Base-by-base conservation (phyloP, 768 basidiomycete genomes). In the Pulveroboletus sp. region DNA sequence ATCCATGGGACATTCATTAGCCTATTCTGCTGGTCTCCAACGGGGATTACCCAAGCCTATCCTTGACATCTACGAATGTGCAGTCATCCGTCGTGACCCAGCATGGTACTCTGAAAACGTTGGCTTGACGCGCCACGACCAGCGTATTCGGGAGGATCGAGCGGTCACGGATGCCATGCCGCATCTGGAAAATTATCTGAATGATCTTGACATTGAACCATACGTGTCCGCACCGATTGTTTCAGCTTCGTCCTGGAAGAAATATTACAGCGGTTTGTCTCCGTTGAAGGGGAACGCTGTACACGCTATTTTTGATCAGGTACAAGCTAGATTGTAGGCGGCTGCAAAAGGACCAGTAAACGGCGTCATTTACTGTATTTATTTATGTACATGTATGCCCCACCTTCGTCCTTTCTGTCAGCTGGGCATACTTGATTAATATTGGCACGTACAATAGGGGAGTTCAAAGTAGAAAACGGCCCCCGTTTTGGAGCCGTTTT, bases 1-100 rank as follows among this genome's bases (percentile, higher is more conserved):
- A 66, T 77, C 82, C n/a, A 77, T 85, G 35, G 83, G 84, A 4
- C 80, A 84, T 57, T 77, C 81, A 14, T 68, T 81, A 35, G 79
- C 82, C 3, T 82, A 83, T 58, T 76, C 80, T 6, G 77, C 77
- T 16, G 82, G 74, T 16, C 49, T 75, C 37, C 65, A 67, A 29
- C 67, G 69, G 12, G 70, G 69, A 4, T 58, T 83, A 24, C 75
- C 76, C 3, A 65, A 69, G 53, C 69, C 72, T 16, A 70, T 85
- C 24, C 66, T 84, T 27, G 79, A 82, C 46, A 60, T 84, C 8
- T 85, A 80, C 59, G 79, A 77, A 57, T 74, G 72, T 45, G 71
- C 74, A 6, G 72, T 76, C 32, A 73, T 83, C 44, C 69, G 75
- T 47, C 73, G 73, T 52, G 80, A 83, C 53, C 67, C 77, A 34